A percentile compares a stretch with the other conserved stretches of the same genome.
phyloP scores from a whole-genome alignment of 345 rosid genomes.

The Eucalyptus globulus region DNA sequence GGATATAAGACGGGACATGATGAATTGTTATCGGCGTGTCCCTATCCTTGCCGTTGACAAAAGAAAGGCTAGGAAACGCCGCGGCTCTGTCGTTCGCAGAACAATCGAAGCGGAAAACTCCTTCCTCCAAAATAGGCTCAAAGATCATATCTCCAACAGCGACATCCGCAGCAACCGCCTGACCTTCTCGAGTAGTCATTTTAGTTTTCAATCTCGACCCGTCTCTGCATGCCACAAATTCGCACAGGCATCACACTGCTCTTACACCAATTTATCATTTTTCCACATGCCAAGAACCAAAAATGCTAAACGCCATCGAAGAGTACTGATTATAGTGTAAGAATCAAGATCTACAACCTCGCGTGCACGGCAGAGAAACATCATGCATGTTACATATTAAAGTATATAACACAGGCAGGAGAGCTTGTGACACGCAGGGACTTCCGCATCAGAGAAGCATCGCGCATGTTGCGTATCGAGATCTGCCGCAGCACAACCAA shows the following conservation, averaged over 20 bases:
- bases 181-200: slow-evolving; percentile 25
- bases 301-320: neutral
- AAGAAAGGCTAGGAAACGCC: slow-evolving; percentile 64
- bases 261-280: neutral
- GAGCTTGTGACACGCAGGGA: neutral
- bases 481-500: neutral
- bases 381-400: neutral
- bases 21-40: slow-evolving; percentile 28
- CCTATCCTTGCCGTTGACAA: slow-evolving; percentile 33
- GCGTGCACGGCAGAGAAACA: neutral
- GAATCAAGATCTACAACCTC: neutral
- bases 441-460: neutral
- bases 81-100: slow-evolving; percentile 36
- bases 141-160: slow-evolving; percentile 39
- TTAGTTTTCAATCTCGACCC: slow-evolving; percentile 1
- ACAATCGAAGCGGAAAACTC: slow-evolving; percentile 73
- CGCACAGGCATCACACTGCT: neutral
- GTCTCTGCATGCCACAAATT: slow-evolving; percentile 24
- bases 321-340: neutral
- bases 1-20: slow-evolving; percentile 37
- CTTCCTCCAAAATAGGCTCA: slow-evolving; percentile 61
- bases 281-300: neutral
- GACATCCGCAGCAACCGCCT: slow-evolving; percentile 10
- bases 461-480: neutral
- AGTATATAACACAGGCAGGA: neutral